These are phyloP conservation scores for Noccaea caerulescens DNA, from an alignment of 345 rosid genomes.

Conservation along the genomic window DNA sequence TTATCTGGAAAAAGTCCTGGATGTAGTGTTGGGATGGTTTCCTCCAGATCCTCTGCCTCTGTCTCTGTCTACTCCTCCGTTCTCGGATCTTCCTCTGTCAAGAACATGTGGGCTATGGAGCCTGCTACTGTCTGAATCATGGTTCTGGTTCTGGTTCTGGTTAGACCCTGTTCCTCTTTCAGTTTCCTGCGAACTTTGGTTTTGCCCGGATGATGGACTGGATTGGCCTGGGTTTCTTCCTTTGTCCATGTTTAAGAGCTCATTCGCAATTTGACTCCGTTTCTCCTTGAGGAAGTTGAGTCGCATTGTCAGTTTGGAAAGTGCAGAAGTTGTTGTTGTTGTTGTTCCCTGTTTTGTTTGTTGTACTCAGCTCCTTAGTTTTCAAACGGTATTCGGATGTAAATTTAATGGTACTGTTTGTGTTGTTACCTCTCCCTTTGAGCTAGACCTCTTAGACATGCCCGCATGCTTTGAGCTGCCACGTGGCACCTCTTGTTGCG, in stretches of 20 bases:
- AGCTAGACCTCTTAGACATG: slow-evolving; percentile 59
- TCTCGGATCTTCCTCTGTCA: slow-evolving; percentile 54
- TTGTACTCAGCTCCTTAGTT: slow-evolving; percentile 32
- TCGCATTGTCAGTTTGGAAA: slow-evolving; percentile 75
- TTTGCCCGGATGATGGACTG: slow-evolving; percentile 30
- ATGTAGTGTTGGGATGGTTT: slow-evolving; percentile 32
- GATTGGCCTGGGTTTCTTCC: slow-evolving; percentile 35
- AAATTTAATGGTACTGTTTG: not conserved
- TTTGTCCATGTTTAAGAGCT: slow-evolving; percentile 65
- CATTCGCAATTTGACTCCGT: slow-evolving; percentile 66
- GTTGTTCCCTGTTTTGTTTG: slow-evolving; percentile 59
- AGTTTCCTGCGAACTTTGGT: slow-evolving; percentile 23
- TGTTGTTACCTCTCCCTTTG: slow-evolving; percentile 68
- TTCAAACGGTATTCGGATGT: not conserved
- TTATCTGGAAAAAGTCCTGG: slow-evolving; percentile 51
- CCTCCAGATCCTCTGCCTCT: slow-evolving; percentile 46
- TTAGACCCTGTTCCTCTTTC: slow-evolving; percentile 32
- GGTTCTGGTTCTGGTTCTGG: slow-evolving; percentile 18
- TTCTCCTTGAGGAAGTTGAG: slow-evolving; percentile 87
- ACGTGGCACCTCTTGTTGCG: slow-evolving; percentile 48
- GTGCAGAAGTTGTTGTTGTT: slow-evolving; percentile 60
- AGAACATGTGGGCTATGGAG: slow-evolving; percentile 36
- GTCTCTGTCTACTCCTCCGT: slow-evolving; percentile 39
- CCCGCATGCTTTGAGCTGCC: slow-evolving; percentile 48
- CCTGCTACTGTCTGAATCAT: slow-evolving; percentile 15